Conservation (phyloP, 2,329 filamentous ascomycete genomes). For the Pseudomassariella vexata region DNA sequence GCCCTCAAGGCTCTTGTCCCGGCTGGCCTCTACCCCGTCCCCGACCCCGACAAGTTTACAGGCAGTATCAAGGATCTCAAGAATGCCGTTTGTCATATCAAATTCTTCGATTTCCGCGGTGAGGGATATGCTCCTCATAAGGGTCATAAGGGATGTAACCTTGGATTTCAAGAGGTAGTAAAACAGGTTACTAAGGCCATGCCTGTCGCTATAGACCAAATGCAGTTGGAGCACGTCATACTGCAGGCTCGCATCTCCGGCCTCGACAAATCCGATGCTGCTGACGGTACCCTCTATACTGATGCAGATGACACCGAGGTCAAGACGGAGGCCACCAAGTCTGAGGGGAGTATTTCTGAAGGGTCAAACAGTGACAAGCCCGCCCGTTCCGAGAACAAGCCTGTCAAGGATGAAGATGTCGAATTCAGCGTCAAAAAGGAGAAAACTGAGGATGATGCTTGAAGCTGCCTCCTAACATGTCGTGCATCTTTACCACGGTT, state of each 20-base stretch:
- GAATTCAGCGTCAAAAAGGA: no score
- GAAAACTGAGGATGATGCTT: no score
- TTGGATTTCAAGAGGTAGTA: constrained; percentile 11
- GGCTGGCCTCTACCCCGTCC: constrained; percentile 15
- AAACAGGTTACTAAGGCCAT: constrained; percentile 11
- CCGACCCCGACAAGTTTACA: constrained; percentile 9
- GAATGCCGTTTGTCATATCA: constrained; percentile 10
- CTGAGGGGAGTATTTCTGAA: no score
- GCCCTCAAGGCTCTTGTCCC: constrained; percentile 10
- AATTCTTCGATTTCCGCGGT: constrained; percentile 13
- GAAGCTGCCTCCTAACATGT: no score
- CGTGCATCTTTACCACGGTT: no score
- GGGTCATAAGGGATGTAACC: constrained; percentile 14
- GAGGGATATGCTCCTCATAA: constrained; percentile 15
- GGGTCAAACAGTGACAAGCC: no score
- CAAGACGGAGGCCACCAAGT: no score
- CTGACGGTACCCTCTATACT: no score
- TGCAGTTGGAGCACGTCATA: constrained; percentile 2
- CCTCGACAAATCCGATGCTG: no score
- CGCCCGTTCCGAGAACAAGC: no score
- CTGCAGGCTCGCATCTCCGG: constrained; percentile 1
- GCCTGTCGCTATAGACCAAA: constrained; percentile 8
- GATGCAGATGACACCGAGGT: no score
- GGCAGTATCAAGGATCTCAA: constrained; percentile 14
- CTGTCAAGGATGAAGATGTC: no score